A percentile compares a stretch with the other conserved stretches of the same genome.
These are phyloP conservation scores for Quaeritorhiza haematococci DNA, from an alignment of 371 early-diverging fungal genomes.

Conservation along the genomic window DNA sequence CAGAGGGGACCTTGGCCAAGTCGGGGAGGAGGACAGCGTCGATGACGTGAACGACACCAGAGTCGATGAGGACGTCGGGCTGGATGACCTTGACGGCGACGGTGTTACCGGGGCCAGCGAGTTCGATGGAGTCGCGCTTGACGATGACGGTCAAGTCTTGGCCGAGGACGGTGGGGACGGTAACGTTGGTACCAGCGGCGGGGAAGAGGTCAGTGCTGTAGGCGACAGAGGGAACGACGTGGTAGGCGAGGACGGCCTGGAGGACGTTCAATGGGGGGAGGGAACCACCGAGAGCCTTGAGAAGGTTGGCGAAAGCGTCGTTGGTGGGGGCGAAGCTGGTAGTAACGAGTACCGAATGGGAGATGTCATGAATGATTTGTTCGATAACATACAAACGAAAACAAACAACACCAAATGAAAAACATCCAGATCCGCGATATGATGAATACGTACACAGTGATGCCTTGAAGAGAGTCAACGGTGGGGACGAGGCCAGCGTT, in stretches of 20 bases:
- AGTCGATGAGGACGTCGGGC: constrained; percentile 21
- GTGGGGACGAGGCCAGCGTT: neutral
- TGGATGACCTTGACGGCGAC: constrained; percentile 5
- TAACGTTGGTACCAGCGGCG: constrained; percentile 9
- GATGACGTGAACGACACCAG: constrained; percentile 25
- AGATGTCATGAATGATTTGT: too few species aligned
- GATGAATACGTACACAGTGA: too few species aligned
- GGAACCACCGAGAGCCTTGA: neutral
- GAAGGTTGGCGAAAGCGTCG: constrained; percentile 6
- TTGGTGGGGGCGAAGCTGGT: constrained; percentile 16
- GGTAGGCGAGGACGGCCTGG: constrained; percentile 14
- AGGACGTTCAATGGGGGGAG: neutral
- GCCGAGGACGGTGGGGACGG: constrained; percentile 8
- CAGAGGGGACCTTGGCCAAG: neutral
- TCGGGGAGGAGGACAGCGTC: constrained; percentile 5
- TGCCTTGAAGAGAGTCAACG: constrained; percentile 6
- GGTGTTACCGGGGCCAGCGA: neutral
- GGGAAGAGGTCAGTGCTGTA: constrained; percentile 15
- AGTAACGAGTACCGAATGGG: too few species aligned
- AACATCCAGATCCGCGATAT: too few species aligned
- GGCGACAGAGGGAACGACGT: constrained; percentile 15
- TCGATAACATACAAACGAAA: too few species aligned
- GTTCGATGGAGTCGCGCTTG: neutral
- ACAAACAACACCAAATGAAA: too few species aligned
- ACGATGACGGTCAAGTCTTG: neutral